Evolutionary conservation across 257 asterid genomes (phyloP).

Genomic region (Fraxinus pennsylvanica): DNA sequence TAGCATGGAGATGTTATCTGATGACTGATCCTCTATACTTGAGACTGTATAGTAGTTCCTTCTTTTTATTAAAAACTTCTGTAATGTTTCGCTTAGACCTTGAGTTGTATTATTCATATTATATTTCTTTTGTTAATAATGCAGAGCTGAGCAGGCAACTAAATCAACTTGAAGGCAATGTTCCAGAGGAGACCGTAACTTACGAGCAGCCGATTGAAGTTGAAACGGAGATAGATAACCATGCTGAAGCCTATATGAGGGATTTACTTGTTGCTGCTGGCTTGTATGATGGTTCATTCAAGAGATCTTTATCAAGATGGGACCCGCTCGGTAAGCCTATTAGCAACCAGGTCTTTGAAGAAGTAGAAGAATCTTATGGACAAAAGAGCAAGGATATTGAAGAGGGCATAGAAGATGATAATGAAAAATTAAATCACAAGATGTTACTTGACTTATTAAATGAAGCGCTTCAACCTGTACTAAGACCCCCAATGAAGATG

Average conservation of each 20-base stretch:
- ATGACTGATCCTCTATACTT: neutral
- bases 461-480: constrained; percentile 72
- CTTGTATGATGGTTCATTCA: constrained; percentile 61
- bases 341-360: constrained; percentile 69
- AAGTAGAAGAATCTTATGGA: constrained; percentile 60
- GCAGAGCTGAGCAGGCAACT: constrained; percentile 80
- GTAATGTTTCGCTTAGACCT: neutral
- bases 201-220: constrained; percentile 55
- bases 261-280: constrained; percentile 87
- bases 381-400: constrained; percentile 43
- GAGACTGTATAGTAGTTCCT: neutral
- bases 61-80: neutral
- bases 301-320: constrained; percentile 67
- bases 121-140: constrained; percentile 10
- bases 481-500: constrained; percentile 47
- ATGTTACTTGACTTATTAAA: constrained; percentile 70
- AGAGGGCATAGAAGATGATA: constrained; percentile 40
- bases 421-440: constrained; percentile 52
- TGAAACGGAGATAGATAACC: constrained; percentile 65
- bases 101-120: neutral
- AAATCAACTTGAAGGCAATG: constrained; percentile 63
- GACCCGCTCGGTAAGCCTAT: constrained; percentile 81
- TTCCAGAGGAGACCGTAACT: constrained; percentile 41
- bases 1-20: neutral
- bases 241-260: constrained; percentile 70